Evolutionary conservation across 192 early-diverging fungal species (phyloP).

Genomic region (Coemansia sp.): DNA sequence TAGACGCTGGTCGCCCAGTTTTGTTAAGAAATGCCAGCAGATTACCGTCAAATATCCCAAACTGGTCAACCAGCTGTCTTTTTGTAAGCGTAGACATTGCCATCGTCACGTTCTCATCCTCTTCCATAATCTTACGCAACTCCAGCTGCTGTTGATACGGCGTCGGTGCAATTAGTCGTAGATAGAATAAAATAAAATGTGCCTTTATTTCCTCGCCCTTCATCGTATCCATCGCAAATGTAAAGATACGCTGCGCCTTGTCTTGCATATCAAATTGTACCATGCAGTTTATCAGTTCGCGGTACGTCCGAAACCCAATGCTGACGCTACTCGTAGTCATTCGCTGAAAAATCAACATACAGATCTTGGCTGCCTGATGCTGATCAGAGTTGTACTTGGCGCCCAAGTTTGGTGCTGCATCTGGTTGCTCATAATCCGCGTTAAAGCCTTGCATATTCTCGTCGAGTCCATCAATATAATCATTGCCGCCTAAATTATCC

Average conservation of each 20-base stretch:
- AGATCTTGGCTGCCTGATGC: constrained; percentile 32
- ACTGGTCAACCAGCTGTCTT: constrained; percentile 29
- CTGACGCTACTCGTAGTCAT: constrained; percentile 25
- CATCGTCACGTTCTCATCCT: constrained; percentile 8
- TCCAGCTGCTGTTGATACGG: constrained; percentile 25
- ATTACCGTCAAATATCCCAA: constrained; percentile 46
- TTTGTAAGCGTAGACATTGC: constrained; percentile 16
- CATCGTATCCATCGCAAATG: constrained; percentile 43
- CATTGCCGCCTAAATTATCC: background rate
- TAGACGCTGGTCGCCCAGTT: constrained; percentile 10
- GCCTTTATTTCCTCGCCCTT: constrained; percentile 13
- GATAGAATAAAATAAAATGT: constrained; percentile 26
- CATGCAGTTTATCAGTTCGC: constrained; percentile 47
- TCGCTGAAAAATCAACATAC: constrained; percentile 37
- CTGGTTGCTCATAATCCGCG: background rate
- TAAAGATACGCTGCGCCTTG: constrained; percentile 43
- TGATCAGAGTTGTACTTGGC: constrained; percentile 11
- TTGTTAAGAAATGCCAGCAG: constrained; percentile 22
- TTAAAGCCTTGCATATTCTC: constrained; percentile 5
- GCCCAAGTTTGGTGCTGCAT: background rate
- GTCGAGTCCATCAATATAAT: constrained; percentile 32
- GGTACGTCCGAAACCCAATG: constrained; percentile 33
- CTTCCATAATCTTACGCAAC: constrained; percentile 15
- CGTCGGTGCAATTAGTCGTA: constrained; percentile 28
- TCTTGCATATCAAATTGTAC: constrained; percentile 28